Conservation (phyloP, 768 basidiomycete genomes). For the Hygrophorus russula region DNA sequence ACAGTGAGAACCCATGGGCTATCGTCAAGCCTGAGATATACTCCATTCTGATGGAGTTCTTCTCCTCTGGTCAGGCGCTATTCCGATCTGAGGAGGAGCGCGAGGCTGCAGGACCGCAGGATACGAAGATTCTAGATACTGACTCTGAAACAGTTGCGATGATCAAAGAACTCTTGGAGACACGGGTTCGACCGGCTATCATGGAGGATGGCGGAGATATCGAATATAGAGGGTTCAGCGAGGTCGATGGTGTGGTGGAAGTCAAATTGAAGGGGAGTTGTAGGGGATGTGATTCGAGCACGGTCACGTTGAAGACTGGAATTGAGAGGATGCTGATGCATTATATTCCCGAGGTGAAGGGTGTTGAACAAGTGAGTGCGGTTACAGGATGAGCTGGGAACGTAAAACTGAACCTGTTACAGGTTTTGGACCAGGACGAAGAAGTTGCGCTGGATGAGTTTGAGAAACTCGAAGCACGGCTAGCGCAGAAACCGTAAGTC, state of each 20-base stretch:
- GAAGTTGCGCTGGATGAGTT: conserved; percentile 81
- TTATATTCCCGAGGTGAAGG: conserved; percentile 94
- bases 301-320: conserved; percentile 91
- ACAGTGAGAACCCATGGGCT: conserved; percentile 74
- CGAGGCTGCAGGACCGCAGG: conserved; percentile 80
- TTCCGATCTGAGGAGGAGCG: conserved; percentile 77
- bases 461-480: conserved; percentile 68
- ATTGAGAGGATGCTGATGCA: conserved; percentile 99
- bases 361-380: conserved; percentile 66
- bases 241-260: conserved; percentile 72
- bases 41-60: conserved; percentile 92
- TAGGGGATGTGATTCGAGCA: conserved; percentile 87
- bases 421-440: conserved; percentile 91
- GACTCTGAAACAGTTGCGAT: conserved; percentile 97
- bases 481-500: conserved; percentile 35
- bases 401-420: conserved; percentile 5
- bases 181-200: conserved; percentile 89
- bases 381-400: not conserved
- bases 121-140: conserved; percentile 86
- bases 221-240: conserved; percentile 86
- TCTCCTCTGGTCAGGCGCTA: conserved; percentile 80
- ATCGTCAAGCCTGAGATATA: conserved; percentile 96
- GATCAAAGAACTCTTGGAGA: conserved; percentile 97
- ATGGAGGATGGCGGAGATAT: conserved; percentile 99
- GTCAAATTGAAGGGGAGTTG: conserved; percentile 96